phyloP scores from a whole-genome alignment of 345 rosid genomes.

The Aquilaria malaccensis region DNA sequence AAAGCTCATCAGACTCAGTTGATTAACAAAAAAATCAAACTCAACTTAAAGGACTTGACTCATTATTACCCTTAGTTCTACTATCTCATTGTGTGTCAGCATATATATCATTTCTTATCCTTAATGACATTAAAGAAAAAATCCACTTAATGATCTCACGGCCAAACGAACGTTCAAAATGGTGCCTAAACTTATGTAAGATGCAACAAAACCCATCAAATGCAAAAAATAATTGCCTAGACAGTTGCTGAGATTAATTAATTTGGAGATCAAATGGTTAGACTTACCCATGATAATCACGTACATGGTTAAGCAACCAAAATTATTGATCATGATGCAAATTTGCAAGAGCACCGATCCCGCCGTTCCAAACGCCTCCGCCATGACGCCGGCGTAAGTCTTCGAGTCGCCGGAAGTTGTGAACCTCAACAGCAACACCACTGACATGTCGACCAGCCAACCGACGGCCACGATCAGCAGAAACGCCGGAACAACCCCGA shows the following conservation, averaged over 20 bases:
- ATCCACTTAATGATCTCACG: too few relatives aligned
- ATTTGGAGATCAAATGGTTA: not conserved
- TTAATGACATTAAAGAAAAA: too few relatives aligned
- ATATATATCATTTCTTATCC: too few relatives aligned
- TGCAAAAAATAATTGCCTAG: not conserved
- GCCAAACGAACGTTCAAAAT: not conserved
- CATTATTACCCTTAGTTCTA: too few relatives aligned
- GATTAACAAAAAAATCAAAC: too few relatives aligned
- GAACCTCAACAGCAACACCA: conserved; percentile 24
- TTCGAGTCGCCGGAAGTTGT: conserved; percentile 17
- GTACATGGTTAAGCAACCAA: conserved; percentile 25
- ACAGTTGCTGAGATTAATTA: not conserved
- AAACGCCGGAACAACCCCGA: conserved; percentile 21
- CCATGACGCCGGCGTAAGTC: conserved; percentile 29
- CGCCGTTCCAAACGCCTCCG: conserved; percentile 21
- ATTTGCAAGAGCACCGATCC: conserved; percentile 20
- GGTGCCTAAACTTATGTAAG: not conserved
- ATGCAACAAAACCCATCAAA: not conserved
- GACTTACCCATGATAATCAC: conserved; percentile 27
- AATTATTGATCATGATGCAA: conserved; percentile 18
- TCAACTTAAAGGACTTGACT: too few relatives aligned
- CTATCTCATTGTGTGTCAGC: too few relatives aligned
- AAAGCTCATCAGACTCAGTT: too few relatives aligned
- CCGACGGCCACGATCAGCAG: conserved; percentile 14
- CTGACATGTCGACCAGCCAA: conserved; percentile 19